phyloP scores from a whole-genome alignment of 1,284 basidiomycete species.

The Leccinum pseudoinsigne region DNA sequence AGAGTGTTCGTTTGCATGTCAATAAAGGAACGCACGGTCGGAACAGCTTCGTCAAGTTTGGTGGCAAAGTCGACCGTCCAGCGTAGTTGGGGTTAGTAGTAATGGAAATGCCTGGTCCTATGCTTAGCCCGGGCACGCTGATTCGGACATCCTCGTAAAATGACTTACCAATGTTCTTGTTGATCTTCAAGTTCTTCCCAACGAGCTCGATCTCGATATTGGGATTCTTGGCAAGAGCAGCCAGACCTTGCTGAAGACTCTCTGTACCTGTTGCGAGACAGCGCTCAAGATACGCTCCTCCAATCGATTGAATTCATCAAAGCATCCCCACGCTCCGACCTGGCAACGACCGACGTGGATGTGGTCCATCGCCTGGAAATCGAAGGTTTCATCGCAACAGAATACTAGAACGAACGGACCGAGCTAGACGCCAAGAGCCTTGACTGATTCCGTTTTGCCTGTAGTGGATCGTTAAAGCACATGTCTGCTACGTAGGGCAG shows the following conservation, averaged over 20 bases:
- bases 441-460: conserved; percentile 99
- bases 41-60: conserved; percentile 96
- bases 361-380: conserved; percentile 99
- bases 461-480: conserved; percentile 11
- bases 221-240: conserved; percentile 76
- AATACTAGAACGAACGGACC: conserved; percentile 98
- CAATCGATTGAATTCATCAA: conserved; percentile 97
- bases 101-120: conserved; percentile 80
- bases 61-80: conserved; percentile 94
- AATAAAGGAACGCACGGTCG: conserved; percentile 78
- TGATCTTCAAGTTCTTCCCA: conserved; percentile 91
- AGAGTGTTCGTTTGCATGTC: conserved; percentile 3
- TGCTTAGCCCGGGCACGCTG: conserved; percentile 8
- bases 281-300: conserved; percentile 98
- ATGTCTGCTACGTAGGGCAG: not conserved
- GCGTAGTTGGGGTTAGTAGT: conserved; percentile 99
- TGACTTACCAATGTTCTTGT: conserved; percentile 82
- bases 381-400: conserved; percentile 99
- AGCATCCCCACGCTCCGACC: conserved; percentile 99
- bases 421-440: conserved; percentile 96
- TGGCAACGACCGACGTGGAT: conserved; percentile 99
- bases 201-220: conserved; percentile 94
- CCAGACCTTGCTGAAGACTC: conserved; percentile 90
- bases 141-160: not conserved
- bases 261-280: conserved; percentile 97